Percentiles rank a stretch among this genome's conserved stretches.
Conservation (phyloP, 805 yeast species). For the Kazachstania psychrophila region DNA sequence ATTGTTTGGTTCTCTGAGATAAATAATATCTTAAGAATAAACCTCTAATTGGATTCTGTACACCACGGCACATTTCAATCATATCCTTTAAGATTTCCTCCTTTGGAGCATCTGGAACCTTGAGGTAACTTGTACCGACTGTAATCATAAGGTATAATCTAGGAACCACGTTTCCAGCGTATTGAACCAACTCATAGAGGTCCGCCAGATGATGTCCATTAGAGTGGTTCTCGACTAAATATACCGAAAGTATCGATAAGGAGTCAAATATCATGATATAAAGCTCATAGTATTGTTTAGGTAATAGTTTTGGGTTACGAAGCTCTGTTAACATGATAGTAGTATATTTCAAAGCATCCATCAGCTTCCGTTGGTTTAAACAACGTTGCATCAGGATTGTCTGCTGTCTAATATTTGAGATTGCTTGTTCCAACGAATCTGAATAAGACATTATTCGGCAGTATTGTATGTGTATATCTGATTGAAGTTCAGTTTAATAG, state of each 20-base stretch:
- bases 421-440: slow-evolving; percentile 22
- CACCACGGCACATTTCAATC: slow-evolving; percentile 97
- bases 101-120: slow-evolving; percentile 56
- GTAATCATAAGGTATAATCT: slow-evolving; percentile 90
- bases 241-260: slow-evolving; percentile 54
- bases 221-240: slow-evolving; percentile 58
- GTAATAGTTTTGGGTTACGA: slow-evolving; percentile 62
- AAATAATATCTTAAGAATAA: slow-evolving; percentile 81
- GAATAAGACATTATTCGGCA: slow-evolving; percentile 20
- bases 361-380: slow-evolving; percentile 56
- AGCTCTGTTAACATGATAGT: slow-evolving; percentile 74
- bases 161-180: slow-evolving; percentile 89
- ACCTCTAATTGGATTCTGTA: slow-evolving; percentile 91
- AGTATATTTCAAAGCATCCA: slow-evolving; percentile 85
- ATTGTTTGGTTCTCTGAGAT: slow-evolving; percentile 63
- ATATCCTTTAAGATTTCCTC: slow-evolving; percentile 86
- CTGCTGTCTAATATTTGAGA: slow-evolving; percentile 50
- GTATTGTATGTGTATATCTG: not conserved
- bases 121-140: slow-evolving; percentile 83
- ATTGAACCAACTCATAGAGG: slow-evolving; percentile 88
- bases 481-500: too few species aligned
- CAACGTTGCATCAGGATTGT: slow-evolving; percentile 67
- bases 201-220: slow-evolving; percentile 69
- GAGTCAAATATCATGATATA: slow-evolving; percentile 81
- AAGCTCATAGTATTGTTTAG: slow-evolving; percentile 82